Base-by-base conservation (phyloP, 352 stramenopile species). In the Pythium monospermum region DNA sequence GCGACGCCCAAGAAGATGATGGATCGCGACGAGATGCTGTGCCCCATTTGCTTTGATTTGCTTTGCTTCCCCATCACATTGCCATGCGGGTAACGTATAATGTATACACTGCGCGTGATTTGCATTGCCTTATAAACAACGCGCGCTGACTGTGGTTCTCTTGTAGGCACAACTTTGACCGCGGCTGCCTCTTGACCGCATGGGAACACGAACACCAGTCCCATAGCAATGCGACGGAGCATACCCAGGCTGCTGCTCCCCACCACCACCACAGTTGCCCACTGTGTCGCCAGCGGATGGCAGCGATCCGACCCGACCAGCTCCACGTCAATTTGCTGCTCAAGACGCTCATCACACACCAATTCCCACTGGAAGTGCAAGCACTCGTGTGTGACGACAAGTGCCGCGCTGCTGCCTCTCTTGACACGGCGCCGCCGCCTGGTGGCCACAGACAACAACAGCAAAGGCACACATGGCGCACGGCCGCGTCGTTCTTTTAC, bases 91-190 rank as follows among this genome's bases (percentile, higher is more conserved):
- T 85, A 53, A 1, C 5, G 16, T 39, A 6, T 5, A 30, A 8
- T n/a, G n/a, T n/a, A n/a, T n/a, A n/a, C n/a, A n/a, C n/a, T n/a
- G n/a, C n/a, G n/a, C n/a, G n/a, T n/a, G n/a, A n/a, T n/a, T n/a
- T n/a, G n/a, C n/a, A n/a, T n/a, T n/a, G n/a, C n/a, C n/a, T n/a
- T n/a, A n/a, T n/a, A n/a, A n/a, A n/a, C n/a, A n/a, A n/a, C n/a
- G n/a, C n/a, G n/a, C n/a, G n/a, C n/a, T n/a, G n/a, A n/a, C n/a
- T n/a, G n/a, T n/a, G n/a, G n/a, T n/a, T n/a, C n/a, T n/a, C n/a
- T n/a, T n/a, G 8, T 31, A 91, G 80, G n/a, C 80, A 91, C 61
- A 91, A 91, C 62, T 91, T 89, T 49, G 80, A 91, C 52, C 77
- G 80, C 8, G 80, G 80, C 6, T 91, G 80, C 52, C 80, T 91